Evolutionary conservation across 2,329 filamentous ascomycete genomes (phyloP), one percentile per base, ranked within the genome.

Genomic region (Sclerotiophoma versabilis): DNA sequence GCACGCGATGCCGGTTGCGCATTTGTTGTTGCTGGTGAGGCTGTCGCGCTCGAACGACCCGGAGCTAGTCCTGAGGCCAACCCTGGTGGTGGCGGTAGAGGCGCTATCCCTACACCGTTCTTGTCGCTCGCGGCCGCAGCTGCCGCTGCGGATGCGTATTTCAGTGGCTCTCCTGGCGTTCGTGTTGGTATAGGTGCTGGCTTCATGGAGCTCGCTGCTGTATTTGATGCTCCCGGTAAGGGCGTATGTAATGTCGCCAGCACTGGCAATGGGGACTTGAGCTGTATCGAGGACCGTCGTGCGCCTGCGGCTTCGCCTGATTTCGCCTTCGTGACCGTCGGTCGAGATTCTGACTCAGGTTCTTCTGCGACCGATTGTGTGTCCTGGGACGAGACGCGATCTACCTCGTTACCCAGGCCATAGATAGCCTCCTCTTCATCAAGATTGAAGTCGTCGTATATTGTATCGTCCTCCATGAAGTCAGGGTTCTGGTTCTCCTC

Each of bases 71-170:
- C 41, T 15, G 41, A 64, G 44, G 65, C 48, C 25, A 77, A 75
- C 47, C 90, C 89, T 23, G 92, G 92, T 67, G 95, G 95, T 58
- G 95, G 93, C 49, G 95, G 95, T 69, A 98, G 81, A 33, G 95
- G 95, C 54, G 93, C 88, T 70, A 99, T 97, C 22, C 95, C 95
- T 25, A 98, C 89, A 47, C 84, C 84, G 72, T 89, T 93, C 79
- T 91, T 93, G 77, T 96, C 92, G 74, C 87, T 92, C 38, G 93
- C 92, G 1, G 95, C 93, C 0, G 93, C 95, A 0, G 95, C 95
- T 0, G 95, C 95, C 0, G 95, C 95, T 0, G 95, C 95, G 30
- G 95, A 98, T 37, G 95, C 95, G 73, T 99, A 99, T 77, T 98
- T 98, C 63, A 99, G 81, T 1, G 90, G 91, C 74, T 98, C 93